A percentile compares a stretch with the other conserved stretches of the same genome.
Evolutionary conservation across 2,329 filamentous ascomycete species (phyloP).

Genomic region (Colletotrichum cuscutae): DNA sequence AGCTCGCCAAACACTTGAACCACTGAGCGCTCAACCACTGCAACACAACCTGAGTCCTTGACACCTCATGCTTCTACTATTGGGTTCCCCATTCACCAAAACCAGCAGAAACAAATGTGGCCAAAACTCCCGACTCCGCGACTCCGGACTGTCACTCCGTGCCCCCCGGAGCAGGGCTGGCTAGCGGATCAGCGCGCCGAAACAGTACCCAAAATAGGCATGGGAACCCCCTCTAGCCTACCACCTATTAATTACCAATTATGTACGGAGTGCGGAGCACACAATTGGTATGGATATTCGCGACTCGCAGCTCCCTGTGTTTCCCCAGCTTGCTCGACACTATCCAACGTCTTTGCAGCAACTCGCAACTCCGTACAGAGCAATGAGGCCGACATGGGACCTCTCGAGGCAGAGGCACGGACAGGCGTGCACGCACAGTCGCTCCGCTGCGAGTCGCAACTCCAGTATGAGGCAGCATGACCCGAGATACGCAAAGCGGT

Average conservation of each 20-base stretch:
- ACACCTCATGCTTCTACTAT: not conserved
- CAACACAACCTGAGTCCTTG: not conserved
- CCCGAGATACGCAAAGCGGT: not conserved
- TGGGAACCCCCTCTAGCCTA: not conserved
- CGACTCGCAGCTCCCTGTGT: not conserved
- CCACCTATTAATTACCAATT: too few species aligned
- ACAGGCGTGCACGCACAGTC: not conserved
- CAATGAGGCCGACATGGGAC: not conserved
- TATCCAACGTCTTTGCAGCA: not conserved
- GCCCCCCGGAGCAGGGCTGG: conserved; percentile 17
- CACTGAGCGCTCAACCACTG: not conserved
- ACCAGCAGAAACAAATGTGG: conserved; percentile 17
- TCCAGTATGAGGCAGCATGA: not conserved
- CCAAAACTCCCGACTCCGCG: conserved; percentile 18
- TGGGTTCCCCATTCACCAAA: not conserved
- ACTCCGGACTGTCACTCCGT: conserved; percentile 27
- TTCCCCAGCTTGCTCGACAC: not conserved
- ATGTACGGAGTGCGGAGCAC: too few species aligned
- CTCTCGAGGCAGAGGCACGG: not conserved
- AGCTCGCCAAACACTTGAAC: not conserved
- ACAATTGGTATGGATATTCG: too few species aligned
- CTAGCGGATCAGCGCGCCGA: conserved; percentile 34
- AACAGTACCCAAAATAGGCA: conserved; percentile 16
- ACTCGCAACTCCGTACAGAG: not conserved
- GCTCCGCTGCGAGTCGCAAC: not conserved